A percentile compares a stretch with the other conserved stretches of the same genome.
phyloP scores from a whole-genome alignment of 2,329 filamentous ascomycete genomes.

The Trichoderma sp. region DNA sequence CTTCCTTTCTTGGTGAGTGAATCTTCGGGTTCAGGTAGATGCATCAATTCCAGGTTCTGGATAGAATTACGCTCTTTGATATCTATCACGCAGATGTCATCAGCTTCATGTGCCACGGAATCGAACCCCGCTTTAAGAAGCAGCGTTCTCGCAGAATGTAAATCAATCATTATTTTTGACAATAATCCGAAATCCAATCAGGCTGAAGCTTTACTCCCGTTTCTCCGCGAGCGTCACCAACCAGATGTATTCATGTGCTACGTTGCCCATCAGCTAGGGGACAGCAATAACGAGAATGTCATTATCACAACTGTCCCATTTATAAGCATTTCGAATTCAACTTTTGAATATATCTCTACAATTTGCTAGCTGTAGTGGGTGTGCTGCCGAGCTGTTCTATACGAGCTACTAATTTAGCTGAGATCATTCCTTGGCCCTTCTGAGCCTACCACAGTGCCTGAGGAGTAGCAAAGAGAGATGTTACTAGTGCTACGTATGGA shows the following conservation, averaged over 20 bases:
- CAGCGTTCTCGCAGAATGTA: not conserved
- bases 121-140: not conserved
- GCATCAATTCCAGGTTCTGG: not conserved
- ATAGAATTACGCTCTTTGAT: not conserved
- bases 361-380: not conserved
- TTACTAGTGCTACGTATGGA: not conserved
- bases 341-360: not conserved
- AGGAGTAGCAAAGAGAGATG: too few relatives aligned
- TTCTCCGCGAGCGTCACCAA: not conserved
- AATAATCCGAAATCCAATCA: not conserved
- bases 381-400: too few relatives aligned
- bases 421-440: too few relatives aligned
- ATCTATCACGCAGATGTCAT: not conserved
- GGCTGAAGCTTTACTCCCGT: not conserved
- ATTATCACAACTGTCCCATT: too few relatives aligned
- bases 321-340: too few relatives aligned
- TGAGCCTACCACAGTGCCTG: too few relatives aligned
- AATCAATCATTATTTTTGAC: not conserved
- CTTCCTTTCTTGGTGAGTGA: not conserved
- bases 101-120: not conserved
- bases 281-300: not conserved
- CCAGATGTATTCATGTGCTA: not conserved
- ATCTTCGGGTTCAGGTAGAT: not conserved
- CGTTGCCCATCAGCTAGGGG: not conserved
- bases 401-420: too few relatives aligned